Percentiles rank a stretch among this genome's conserved stretches.
Evolutionary conservation across 2,329 filamentous ascomycete genomes (phyloP).

Genomic region (Pseudogymnoascus sp.): DNA sequence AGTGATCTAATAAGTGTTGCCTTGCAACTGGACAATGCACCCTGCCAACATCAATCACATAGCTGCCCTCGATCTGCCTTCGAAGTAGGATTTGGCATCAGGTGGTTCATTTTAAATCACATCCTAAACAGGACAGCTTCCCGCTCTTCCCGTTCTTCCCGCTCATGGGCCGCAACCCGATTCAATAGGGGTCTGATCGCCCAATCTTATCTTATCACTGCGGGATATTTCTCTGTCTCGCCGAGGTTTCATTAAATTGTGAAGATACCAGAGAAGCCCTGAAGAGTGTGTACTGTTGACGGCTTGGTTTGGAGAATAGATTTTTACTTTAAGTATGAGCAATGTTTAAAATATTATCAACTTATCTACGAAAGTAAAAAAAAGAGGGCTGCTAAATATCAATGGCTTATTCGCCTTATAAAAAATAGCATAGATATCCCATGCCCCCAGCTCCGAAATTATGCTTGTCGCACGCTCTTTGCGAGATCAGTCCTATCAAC

Average conservation of each 20-base stretch:
- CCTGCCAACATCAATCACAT: neutral
- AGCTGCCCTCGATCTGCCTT: neutral
- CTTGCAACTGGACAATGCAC: neutral
- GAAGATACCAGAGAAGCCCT: neutral
- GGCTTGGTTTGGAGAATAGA: neutral
- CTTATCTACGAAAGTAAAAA: too few species aligned
- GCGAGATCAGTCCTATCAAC: neutral
- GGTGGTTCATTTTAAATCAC: neutral
- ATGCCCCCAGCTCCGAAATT: neutral
- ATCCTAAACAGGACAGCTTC: neutral
- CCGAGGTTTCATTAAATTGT: neutral
- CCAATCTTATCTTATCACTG: slow-evolving; percentile 11
- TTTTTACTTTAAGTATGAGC: too few species aligned
- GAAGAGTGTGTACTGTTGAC: neutral
- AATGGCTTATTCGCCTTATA: too few species aligned
- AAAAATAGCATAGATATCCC: too few species aligned
- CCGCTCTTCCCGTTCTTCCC: neutral
- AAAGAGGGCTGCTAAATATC: too few species aligned
- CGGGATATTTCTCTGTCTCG: neutral
- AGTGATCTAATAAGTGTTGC: neutral
- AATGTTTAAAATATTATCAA: too few species aligned
- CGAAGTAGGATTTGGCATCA: neutral
- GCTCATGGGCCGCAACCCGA: too few species aligned
- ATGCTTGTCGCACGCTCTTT: neutral
- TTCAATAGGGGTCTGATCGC: neutral